Evolutionary conservation across 768 basidiomycete species (phyloP).

Genomic region (Mycena metata): DNA sequence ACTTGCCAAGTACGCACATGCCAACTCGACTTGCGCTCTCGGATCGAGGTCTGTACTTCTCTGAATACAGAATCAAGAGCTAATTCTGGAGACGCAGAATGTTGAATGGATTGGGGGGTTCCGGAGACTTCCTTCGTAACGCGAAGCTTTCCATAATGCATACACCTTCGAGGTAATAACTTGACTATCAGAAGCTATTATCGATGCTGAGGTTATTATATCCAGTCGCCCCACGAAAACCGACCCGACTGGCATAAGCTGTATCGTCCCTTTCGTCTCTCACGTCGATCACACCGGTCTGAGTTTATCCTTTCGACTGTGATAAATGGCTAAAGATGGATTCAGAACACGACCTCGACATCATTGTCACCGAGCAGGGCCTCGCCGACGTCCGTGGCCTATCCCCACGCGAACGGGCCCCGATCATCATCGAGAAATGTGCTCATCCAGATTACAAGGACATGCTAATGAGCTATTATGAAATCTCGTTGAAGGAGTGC

Average conservation of each 20-base stretch:
- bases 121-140: slow-evolving; percentile 63
- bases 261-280: slow-evolving; percentile 62
- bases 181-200: not conserved
- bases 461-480: slow-evolving; percentile 59
- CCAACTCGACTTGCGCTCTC: slow-evolving; percentile 65
- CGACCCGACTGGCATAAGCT: slow-evolving; percentile 64
- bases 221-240: slow-evolving; percentile 59
- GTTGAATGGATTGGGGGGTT: slow-evolving; percentile 65
- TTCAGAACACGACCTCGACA: slow-evolving; percentile 62
- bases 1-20: slow-evolving; percentile 57
- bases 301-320: slow-evolving; percentile 24
- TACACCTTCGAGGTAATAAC: slow-evolving; percentile 57
- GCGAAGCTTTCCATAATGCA: slow-evolving; percentile 67
- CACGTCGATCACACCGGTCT: slow-evolving; percentile 64
- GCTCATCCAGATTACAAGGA: slow-evolving; percentile 63
- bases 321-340: not conserved
- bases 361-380: slow-evolving; percentile 64
- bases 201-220: not conserved
- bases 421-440: slow-evolving; percentile 61
- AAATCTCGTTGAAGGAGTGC: slow-evolving; percentile 58
- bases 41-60: slow-evolving; percentile 50
- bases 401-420: slow-evolving; percentile 61
- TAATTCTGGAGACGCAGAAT: slow-evolving; percentile 45
- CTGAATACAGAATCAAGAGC: not conserved
- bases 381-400: slow-evolving; percentile 62